phyloP scores from a whole-genome alignment of 2,329 filamentous ascomycete genomes.

The Botryotinia convoluta region DNA sequence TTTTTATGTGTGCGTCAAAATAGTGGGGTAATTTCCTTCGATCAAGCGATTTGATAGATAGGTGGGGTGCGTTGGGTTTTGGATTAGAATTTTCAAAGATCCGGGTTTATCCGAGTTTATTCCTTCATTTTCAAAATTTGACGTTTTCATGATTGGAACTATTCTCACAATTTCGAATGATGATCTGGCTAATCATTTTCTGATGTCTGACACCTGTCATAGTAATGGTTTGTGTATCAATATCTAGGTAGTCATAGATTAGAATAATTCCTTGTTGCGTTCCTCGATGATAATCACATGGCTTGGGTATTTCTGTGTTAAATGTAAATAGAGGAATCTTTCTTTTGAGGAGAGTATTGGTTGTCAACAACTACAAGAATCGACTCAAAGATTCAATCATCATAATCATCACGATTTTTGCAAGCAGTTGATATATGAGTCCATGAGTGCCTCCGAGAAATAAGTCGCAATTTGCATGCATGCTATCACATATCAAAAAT shows the following conservation, averaged over 20 bases:
- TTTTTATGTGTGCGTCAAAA: accelerated
- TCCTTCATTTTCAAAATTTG: not conserved
- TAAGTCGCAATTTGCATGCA: not conserved
- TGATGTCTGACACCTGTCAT: not conserved
- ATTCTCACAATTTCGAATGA: not conserved
- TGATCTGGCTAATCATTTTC: not conserved
- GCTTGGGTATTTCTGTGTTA: not conserved
- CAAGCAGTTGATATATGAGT: not conserved
- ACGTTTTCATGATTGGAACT: not conserved
- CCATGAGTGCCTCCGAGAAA: not conserved
- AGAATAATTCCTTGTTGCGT: not conserved
- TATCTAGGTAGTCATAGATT: no score
- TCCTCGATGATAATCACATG: not conserved
- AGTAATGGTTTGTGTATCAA: not conserved
- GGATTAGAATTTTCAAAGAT: not conserved
- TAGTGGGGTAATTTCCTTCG: not conserved
- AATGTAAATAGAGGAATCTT: not conserved
- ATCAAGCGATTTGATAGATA: not conserved
- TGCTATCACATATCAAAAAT: not conserved
- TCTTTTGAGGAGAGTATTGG: not conserved
- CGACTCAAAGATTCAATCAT: not conserved
- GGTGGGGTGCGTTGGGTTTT: not conserved
- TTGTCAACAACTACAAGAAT: not conserved
- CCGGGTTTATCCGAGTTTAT: not conserved
- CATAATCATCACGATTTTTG: not conserved